A percentile compares a stretch with the other conserved stretches of the same genome.
These are phyloP conservation scores for Globisporangium alternatum DNA, from an alignment of 352 stramenopile species.

Conservation along the genomic window DNA sequence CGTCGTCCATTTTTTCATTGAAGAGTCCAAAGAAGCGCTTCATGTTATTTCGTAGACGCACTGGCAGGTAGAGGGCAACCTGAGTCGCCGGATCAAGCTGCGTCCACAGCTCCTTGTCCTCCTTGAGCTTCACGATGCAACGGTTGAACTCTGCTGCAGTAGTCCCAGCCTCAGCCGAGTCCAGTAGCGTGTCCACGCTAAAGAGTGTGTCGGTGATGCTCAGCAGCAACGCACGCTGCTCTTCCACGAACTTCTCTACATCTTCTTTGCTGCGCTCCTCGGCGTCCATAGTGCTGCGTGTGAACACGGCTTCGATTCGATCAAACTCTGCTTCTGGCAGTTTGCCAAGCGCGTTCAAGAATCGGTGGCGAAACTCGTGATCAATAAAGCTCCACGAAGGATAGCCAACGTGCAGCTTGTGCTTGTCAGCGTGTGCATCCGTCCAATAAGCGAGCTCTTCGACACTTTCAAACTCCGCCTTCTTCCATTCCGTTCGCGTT, in stretches of 20 bases:
- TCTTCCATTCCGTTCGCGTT: constrained; percentile 10
- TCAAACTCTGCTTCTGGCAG: constrained; percentile 28
- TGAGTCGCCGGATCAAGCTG: constrained; percentile 2
- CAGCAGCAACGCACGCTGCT: constrained; percentile 20
- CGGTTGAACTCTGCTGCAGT: neutral
- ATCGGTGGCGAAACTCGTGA: neutral
- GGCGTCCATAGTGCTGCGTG: constrained; percentile 18
- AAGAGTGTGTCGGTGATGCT: constrained; percentile 24
- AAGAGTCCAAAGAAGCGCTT: constrained; percentile 12
- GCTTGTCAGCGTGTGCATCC: constrained; percentile 11
- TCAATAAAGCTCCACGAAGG: neutral
- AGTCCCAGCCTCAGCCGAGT: constrained; percentile 1
- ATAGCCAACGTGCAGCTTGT: constrained; percentile 22
- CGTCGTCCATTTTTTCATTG: neutral
- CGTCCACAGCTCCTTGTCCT: constrained; percentile 6
- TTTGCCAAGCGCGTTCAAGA: constrained; percentile 21
- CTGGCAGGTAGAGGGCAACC: constrained; percentile 3
- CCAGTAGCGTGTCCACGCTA: constrained; percentile 29
- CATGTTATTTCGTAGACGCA: constrained; percentile 5
- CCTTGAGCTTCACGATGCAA: constrained; percentile 20
- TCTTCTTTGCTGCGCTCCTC: constrained; percentile 23
- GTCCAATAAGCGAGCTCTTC: constrained; percentile 29
- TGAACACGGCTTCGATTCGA: constrained; percentile 20
- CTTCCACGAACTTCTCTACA: constrained; percentile 21
- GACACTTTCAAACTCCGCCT: constrained; percentile 15